Conservation (phyloP, 768 basidiomycete genomes). For the Termitomyces eurrhizus region DNA sequence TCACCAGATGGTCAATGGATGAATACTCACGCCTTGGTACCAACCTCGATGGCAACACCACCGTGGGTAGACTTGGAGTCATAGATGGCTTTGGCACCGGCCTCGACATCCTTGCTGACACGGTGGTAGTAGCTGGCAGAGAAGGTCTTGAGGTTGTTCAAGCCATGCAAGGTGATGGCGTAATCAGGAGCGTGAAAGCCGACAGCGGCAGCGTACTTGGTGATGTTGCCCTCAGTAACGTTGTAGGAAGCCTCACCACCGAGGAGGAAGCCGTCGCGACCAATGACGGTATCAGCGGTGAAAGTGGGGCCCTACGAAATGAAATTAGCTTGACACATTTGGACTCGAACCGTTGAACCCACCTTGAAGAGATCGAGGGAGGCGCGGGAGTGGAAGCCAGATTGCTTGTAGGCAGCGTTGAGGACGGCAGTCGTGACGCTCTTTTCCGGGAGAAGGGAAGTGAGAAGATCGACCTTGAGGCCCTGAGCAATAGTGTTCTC, state of each 20-base stretch:
- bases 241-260: constrained; percentile 98
- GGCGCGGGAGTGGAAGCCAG: constrained; percentile 89
- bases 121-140: constrained; percentile 98
- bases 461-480: constrained; percentile 89
- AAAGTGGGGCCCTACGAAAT: constrained; percentile 83
- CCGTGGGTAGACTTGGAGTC: constrained; percentile 88
- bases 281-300: constrained; percentile 92
- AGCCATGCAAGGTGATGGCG: constrained; percentile 89
- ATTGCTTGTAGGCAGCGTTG: constrained; percentile 91
- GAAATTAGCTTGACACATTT: not conserved
- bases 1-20: not conserved
- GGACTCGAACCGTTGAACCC: constrained; percentile 16
- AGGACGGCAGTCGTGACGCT: constrained; percentile 80
- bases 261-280: constrained; percentile 95
- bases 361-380: constrained; percentile 94
- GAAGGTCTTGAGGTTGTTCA: constrained; percentile 93
- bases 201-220: constrained; percentile 86
- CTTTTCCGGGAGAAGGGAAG: constrained; percentile 84
- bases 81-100: constrained; percentile 94
- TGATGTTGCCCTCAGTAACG: constrained; percentile 88
- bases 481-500: constrained; percentile 98
- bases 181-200: constrained; percentile 98
- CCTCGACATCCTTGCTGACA: constrained; percentile 87
- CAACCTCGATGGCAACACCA: constrained; percentile 90
- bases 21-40: constrained; percentile 81